Conservation (phyloP, 1,284 basidiomycete genomes). For the Lignosus rhinocerotis region DNA sequence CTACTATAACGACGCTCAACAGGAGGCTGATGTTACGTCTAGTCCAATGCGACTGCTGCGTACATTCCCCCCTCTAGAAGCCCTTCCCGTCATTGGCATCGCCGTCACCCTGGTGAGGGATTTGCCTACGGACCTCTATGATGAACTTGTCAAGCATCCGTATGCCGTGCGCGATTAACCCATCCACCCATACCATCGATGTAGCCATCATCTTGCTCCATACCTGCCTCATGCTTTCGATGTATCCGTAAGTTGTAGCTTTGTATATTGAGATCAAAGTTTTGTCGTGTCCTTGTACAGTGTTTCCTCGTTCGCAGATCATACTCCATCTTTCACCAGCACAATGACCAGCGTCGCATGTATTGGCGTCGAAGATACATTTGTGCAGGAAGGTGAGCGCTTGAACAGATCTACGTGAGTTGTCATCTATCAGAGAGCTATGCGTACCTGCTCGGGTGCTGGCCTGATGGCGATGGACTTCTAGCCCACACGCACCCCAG, state of each 20-base stretch:
- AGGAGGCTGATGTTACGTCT: conserved; percentile 5
- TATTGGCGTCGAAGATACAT: too few species aligned
- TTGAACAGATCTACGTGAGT: too few species aligned
- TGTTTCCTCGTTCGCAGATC: too few species aligned
- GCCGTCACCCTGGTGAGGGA: conserved; percentile 93
- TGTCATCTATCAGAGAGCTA: too few species aligned
- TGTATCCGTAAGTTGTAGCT: conserved; percentile 17
- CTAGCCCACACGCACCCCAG: too few species aligned
- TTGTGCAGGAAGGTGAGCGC: too few species aligned
- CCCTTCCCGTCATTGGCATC: conserved; percentile 85
- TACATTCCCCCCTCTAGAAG: conserved; percentile 92
- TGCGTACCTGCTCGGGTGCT: too few species aligned
- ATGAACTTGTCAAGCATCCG: conserved; percentile 89
- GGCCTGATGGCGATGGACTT: too few species aligned
- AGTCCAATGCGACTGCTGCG: conserved; percentile 95
- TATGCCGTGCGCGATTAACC: conserved; percentile 45
- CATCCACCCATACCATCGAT: background rate
- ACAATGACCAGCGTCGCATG: too few species aligned
- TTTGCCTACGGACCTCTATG: conserved; percentile 85
- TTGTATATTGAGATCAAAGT: background rate
- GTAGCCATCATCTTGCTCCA: conserved; percentile 2
- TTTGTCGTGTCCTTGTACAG: background rate
- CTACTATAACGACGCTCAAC: background rate
- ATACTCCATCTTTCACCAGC: too few species aligned
- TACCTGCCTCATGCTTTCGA: conserved; percentile 7